Evolutionary conservation across 768 basidiomycete genomes (phyloP).

Genomic region (Pleurotus tuber-regium): DNA sequence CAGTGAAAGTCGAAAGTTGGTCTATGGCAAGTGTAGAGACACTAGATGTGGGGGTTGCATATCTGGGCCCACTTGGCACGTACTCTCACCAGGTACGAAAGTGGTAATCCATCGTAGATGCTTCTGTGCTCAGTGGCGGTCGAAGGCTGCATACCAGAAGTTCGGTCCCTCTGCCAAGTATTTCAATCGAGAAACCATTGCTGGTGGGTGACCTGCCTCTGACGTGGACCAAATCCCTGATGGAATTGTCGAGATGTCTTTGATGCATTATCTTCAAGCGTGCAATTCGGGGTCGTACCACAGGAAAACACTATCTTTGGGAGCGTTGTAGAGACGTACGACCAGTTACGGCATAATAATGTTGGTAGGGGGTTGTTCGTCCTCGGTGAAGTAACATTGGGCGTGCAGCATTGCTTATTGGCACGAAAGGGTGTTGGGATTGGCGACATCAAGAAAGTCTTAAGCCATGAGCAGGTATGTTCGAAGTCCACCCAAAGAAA

Average conservation of each 20-base stretch:
- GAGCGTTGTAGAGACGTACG: conserved; percentile 72
- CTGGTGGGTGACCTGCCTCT: conserved; percentile 25
- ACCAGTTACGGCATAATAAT: conserved; percentile 49
- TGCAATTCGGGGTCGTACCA: conserved; percentile 63
- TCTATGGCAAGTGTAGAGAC: background rate
- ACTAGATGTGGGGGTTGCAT: conserved; percentile 29
- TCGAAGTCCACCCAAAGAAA: background rate
- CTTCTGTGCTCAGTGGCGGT: no score
- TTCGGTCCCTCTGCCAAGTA: conserved; percentile 48
- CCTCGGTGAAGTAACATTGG: conserved; percentile 55
- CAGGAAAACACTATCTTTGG: conserved; percentile 82
- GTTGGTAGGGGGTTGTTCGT: conserved; percentile 40
- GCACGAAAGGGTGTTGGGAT: conserved; percentile 56
- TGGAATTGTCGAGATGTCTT: conserved; percentile 52
- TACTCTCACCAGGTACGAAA: conserved; percentile 53
- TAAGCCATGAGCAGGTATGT: conserved; percentile 82
- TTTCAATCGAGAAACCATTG: conserved; percentile 35
- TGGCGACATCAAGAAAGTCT: conserved; percentile 51
- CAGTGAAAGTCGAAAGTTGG: background rate
- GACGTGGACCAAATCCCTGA: background rate
- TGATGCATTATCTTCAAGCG: conserved; percentile 39
- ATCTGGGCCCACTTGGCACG: conserved; percentile 56
- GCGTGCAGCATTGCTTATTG: conserved; percentile 68
- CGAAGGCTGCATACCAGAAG: conserved; percentile 43
- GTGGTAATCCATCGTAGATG: no score